Evolutionary conservation across 1,284 basidiomycete genomes (phyloP), one percentile per base, ranked within the genome.

Genomic region (Marasmius tenuissimus): DNA sequence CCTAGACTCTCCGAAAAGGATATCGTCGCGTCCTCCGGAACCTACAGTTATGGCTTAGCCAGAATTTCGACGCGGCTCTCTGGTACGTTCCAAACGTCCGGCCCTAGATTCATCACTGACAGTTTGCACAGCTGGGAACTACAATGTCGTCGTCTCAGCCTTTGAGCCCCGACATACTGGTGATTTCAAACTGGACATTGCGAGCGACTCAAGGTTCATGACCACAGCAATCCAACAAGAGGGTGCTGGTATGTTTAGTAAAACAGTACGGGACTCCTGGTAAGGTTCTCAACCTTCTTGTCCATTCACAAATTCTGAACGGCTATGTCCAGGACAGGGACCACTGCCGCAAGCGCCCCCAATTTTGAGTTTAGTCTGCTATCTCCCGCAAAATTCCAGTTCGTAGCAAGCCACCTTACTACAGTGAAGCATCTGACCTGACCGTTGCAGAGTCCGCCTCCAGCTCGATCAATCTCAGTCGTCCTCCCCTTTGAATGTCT

Each of bases 241-340:
- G 75, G 95, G 94, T 0, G 93, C 94, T 0, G 96, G 96, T 0
- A 94, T 97, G 94, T 97, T 90, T 71, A 78, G 77, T 37, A 89
- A 92, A 64, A 72, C 80, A 0, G 66, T 92, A 3, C 81, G 77
- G 20, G 92, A 90, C 1, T 73, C 78, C 55, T 97, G 94, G 94
- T 92, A 67, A 62, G 84, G 75, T 20, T 4, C 4, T 5, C 8
- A 18, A 57, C 52, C 40, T 6, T 37, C 60, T 27, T 38, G 33
- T 58, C 49, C 42, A 27, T 14, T 37, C 39, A 27, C 37, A 16
- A 33, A 14, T 39, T 33, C 39, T 34, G 16, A 39, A 61, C 14
- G 9, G 11, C 12, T 18, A 33, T 33, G 39, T 49, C 9, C 60
- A 90, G 91, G 87, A 78, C 79, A 16, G 70, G 70, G 16, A 66